These are phyloP conservation scores for Linanthus parryae DNA, from an alignment of 148 eudicot genomes.

Conservation along the genomic window DNA sequence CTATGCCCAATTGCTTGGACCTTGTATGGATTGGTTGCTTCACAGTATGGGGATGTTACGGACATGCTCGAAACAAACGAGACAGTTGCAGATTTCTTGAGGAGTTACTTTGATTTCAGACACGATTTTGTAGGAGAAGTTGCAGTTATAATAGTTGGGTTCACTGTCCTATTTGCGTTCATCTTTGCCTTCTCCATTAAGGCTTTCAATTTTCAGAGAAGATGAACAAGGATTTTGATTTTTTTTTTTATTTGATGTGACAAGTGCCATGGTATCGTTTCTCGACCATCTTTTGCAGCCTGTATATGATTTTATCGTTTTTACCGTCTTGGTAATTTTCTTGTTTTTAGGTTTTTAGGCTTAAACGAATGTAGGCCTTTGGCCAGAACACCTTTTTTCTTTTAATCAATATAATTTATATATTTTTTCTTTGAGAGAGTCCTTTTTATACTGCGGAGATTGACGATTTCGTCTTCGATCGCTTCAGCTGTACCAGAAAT, in stretches of 20 bases:
- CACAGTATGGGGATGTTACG: constrained; percentile 46
- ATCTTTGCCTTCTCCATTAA: constrained; percentile 45
- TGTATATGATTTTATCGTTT: too few species aligned
- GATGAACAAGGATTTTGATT: constrained; percentile 17
- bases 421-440: too few species aligned
- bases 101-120: constrained; percentile 39
- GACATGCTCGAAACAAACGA: constrained; percentile 20
- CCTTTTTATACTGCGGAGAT: too few species aligned
- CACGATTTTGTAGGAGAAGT: constrained; percentile 40
- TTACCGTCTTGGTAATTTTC: too few species aligned
- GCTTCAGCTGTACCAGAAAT: too few species aligned
- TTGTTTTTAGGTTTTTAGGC: too few species aligned
- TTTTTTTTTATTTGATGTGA: too few species aligned
- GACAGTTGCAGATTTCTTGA: constrained; percentile 28
- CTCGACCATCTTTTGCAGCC: neutral
- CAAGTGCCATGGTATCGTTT: too few species aligned
- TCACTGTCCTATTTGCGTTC: constrained; percentile 35
- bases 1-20: constrained; percentile 55
- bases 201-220: constrained; percentile 52
- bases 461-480: too few species aligned
- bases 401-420: too few species aligned
- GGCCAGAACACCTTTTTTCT: too few species aligned
- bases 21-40: constrained; percentile 49
- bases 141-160: constrained; percentile 35
- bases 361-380: too few species aligned